Evolutionary conservation across 257 asterid species (phyloP).

Genomic region (Hygrophila difformis): DNA sequence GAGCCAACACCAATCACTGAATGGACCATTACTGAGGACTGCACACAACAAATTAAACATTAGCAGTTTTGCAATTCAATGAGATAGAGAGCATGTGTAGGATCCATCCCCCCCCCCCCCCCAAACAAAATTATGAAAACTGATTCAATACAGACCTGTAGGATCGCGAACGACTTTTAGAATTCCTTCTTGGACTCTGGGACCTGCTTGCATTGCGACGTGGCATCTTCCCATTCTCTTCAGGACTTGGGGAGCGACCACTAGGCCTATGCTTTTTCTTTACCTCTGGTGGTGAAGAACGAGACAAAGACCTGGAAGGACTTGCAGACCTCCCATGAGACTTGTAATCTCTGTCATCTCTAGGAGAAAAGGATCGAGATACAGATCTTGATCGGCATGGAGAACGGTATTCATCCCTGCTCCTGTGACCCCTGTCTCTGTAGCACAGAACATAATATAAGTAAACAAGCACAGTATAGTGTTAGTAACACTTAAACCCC

Average conservation of each 20-base stretch:
- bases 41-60: conserved; percentile 21
- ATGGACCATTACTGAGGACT: conserved; percentile 39
- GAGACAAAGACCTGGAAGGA: conserved; percentile 40
- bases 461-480: conserved; percentile 9
- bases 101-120: neutral
- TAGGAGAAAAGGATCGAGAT: conserved; percentile 58
- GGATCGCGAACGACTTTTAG: conserved; percentile 40
- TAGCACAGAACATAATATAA: conserved; percentile 14
- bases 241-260: conserved; percentile 26
- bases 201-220: conserved; percentile 32
- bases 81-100: neutral
- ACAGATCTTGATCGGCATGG: conserved; percentile 45
- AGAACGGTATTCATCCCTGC: conserved; percentile 33
- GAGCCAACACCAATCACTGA: no score
- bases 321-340: conserved; percentile 33
- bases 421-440: conserved; percentile 38
- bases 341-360: conserved; percentile 33
- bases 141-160: conserved; percentile 28
- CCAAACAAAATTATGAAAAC: conserved; percentile 10
- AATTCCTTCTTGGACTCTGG: conserved; percentile 35
- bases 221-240: conserved; percentile 34
- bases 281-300: conserved; percentile 44
- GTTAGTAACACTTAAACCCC: no score
- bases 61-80: neutral
- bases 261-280: conserved; percentile 27